Base-by-base conservation (phyloP, 768 basidiomycete species). In the Podaxis pistillaris region DNA sequence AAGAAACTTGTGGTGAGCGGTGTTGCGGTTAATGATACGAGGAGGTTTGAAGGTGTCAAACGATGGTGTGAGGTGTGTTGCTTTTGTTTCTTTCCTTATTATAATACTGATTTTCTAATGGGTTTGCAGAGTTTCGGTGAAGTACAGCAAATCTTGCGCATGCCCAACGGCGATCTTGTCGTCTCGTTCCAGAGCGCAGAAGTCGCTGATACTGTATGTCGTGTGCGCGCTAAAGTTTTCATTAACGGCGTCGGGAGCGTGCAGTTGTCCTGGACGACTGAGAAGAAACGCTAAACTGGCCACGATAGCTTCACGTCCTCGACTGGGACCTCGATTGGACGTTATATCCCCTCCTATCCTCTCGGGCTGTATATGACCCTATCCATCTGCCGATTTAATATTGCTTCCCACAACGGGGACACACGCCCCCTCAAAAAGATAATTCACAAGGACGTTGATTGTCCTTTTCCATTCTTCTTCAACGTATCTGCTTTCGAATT, bases 181-280 rank as follows among this genome's bases (percentile, higher is more conserved):
- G 80, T 93, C 54, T 85, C 88, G 68, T 93, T 91, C 68, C 81
- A 84, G 52, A 85, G 83, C 58, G 80, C 87, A 55, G 90, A 92
- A 62, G 90, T 93, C 9, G 91, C 91, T 22, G 91, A 92, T 65
- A 92, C 88, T 6, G 91, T 91, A 2, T 93, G 90, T 69, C 89
- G 91, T 44, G 73, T 93, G 62, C 86, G 89, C 66, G 91, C 91
- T 56, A 83, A 83, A 69, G 91, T 93, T 1, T 79, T 82, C 68
- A 92, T 93, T 62, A 74, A 81, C 41, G 88, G 89, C 52, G 90
- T 89, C 8, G 91, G 91, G 64, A 91, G 89, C 71, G 90, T 92
- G 36, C 81, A 86, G 66, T 76, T 93, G 59, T 92, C 91, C 38
- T 92, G 90, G 90, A 83, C 76, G 62, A 78, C 83, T 11, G 87